A percentile compares a stretch with the other conserved stretches of the same genome.
These are phyloP conservation scores for Fraxinus quadrangulata DNA, from an alignment of 257 asterid species.

Conservation along the genomic window DNA sequence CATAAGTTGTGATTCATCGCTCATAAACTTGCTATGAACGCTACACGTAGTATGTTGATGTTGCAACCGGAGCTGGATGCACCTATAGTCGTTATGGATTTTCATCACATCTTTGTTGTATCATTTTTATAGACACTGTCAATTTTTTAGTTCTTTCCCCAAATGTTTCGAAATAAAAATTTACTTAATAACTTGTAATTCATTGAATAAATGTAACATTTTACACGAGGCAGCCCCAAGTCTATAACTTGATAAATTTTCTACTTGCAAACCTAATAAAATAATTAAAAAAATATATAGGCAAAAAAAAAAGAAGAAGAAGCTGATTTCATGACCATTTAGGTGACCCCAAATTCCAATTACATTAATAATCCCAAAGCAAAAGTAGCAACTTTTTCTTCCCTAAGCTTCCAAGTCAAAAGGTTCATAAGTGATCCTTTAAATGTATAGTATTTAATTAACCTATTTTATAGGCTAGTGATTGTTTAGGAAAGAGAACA, in stretches of 20 bases:
- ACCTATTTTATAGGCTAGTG: too few species aligned
- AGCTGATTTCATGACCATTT: constrained; percentile 27
- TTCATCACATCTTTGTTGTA: too few species aligned
- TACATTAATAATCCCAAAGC: constrained; percentile 37
- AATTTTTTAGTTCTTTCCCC: too few species aligned
- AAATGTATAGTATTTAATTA: neutral
- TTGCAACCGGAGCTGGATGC: neutral
- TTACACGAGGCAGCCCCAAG: constrained; percentile 35
- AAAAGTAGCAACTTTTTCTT: constrained; percentile 24
- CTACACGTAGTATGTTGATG: neutral
- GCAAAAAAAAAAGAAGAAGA: too few species aligned
- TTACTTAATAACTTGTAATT: too few species aligned
- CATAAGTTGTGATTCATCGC: neutral
- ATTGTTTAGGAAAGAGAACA: too few species aligned
- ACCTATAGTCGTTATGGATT: too few species aligned
- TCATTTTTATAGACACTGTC: too few species aligned
- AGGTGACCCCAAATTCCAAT: constrained; percentile 40
- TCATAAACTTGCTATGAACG: neutral
- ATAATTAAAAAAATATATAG: neutral
- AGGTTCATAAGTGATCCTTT: constrained; percentile 25
- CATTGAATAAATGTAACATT: constrained; percentile 20
- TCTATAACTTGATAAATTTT: constrained; percentile 27
- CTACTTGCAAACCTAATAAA: constrained; percentile 27
- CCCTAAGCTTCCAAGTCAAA: constrained; percentile 48
- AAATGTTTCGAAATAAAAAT: too few species aligned